A percentile compares a stretch with the other conserved stretches of the same genome.
phyloP scores from a whole-genome alignment of 1,139 yeast genomes.

The Chernovozyma sophiae-reginae region DNA sequence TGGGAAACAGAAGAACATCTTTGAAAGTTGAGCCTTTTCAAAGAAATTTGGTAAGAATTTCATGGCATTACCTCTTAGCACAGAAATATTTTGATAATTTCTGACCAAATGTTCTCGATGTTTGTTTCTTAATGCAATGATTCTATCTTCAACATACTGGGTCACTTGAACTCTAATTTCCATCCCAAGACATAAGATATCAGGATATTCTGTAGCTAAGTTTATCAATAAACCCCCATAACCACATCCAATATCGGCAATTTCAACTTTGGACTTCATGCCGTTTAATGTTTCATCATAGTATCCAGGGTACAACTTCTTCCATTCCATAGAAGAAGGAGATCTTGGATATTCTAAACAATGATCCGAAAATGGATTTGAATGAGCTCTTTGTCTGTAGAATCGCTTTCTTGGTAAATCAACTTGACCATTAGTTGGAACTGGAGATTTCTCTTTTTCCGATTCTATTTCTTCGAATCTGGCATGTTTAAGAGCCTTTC shows the following conservation, averaged over 20 bases:
- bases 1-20: constrained; percentile 97
- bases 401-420: constrained; percentile 77
- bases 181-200: constrained; percentile 80
- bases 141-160: constrained; percentile 92
- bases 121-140: constrained; percentile 75
- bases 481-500: constrained; percentile 33
- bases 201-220: constrained; percentile 73
- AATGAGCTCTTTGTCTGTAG: constrained; percentile 96
- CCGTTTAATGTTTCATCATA: constrained; percentile 37
- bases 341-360: constrained; percentile 78
- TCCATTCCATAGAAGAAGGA: constrained; percentile 89
- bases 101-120: constrained; percentile 27
- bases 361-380: constrained; percentile 96
- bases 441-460: constrained; percentile 12
- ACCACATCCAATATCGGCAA: constrained; percentile 98
- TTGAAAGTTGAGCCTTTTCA: constrained; percentile 70
- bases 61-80: constrained; percentile 94
- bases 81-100: constrained; percentile 77
- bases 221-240: constrained; percentile 89
- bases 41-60: constrained; percentile 94
- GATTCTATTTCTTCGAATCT: constrained; percentile 14
- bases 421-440: constrained; percentile 15
- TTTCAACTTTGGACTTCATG: constrained; percentile 61
- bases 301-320: constrained; percentile 61
- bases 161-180: constrained; percentile 98